Percentiles rank a stretch among this genome's conserved stretches.
Conservation (phyloP, 2,329 filamentous ascomycete species). For the Venturia nashicola region DNA sequence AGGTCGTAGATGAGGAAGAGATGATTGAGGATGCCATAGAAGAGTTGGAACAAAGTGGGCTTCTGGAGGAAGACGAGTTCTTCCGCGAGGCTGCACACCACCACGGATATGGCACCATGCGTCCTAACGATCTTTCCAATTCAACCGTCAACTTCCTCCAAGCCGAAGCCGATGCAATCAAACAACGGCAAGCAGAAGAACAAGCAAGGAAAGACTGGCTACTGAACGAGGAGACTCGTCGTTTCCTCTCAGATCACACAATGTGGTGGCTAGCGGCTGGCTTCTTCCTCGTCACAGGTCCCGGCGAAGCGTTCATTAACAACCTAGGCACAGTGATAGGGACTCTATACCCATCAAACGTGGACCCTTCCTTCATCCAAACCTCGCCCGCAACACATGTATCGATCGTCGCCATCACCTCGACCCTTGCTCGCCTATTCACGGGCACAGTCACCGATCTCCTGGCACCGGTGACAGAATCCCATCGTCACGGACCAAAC, state of each 20-base stretch:
- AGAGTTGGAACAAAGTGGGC: conserved; percentile 77
- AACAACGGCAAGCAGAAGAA: conserved; percentile 38
- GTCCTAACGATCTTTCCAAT: conserved; percentile 31
- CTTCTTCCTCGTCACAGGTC: conserved; percentile 87
- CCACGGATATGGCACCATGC: conserved; percentile 51
- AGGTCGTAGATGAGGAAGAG: conserved; percentile 71
- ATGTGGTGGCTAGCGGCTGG: conserved; percentile 93
- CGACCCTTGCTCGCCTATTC: conserved; percentile 78
- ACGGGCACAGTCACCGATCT: conserved; percentile 83
- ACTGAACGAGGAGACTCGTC: conserved; percentile 77
- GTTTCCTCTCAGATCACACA: conserved; percentile 75
- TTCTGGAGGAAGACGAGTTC: conserved; percentile 66
- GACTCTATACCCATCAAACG: conserved; percentile 59
- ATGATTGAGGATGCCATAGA: conserved; percentile 85
- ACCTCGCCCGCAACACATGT: conserved; percentile 77
- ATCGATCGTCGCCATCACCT: conserved; percentile 80
- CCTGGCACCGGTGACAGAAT: conserved; percentile 41
- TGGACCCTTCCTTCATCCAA: conserved; percentile 28
- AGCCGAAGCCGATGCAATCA: conserved; percentile 33
- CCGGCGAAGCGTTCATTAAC: conserved; percentile 96
- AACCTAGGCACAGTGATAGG: conserved; percentile 90
- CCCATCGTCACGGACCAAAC: conserved; percentile 43
- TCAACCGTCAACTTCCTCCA: conserved; percentile 34
- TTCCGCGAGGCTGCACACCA: conserved; percentile 47
- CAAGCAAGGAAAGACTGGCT: conserved; percentile 75